These are phyloP conservation scores for Gautieria morchelliformis DNA, from an alignment of 768 basidiomycete genomes.

Conservation along the genomic window DNA sequence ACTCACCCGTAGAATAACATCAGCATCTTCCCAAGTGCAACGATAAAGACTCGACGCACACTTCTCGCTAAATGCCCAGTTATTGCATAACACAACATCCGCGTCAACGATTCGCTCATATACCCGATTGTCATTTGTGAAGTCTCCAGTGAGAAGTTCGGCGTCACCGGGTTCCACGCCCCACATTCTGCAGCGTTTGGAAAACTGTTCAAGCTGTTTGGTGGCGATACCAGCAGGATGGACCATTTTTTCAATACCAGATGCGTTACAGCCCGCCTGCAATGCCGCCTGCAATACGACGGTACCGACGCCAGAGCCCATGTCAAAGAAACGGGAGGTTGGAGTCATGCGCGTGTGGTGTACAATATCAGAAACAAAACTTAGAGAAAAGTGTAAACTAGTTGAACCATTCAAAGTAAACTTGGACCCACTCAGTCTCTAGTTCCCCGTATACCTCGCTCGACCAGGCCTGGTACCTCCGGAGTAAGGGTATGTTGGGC, in stretches of 20 bases:
- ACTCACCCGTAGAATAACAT: neutral
- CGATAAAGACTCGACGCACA: conserved; percentile 40
- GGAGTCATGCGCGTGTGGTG: conserved; percentile 44
- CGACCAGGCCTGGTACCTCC: conserved; percentile 74
- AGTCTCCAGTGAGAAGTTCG: conserved; percentile 78
- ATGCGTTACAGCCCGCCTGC: conserved; percentile 68
- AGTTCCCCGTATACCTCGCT: conserved; percentile 87
- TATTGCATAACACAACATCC: conserved; percentile 87
- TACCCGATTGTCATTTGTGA: conserved; percentile 60
- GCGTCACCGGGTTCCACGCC: conserved; percentile 68
- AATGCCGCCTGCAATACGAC: conserved; percentile 74
- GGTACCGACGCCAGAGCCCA: conserved; percentile 83
- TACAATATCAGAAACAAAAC: conserved; percentile 53
- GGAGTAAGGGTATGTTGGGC: conserved; percentile 73
- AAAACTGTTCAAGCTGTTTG: conserved; percentile 65
- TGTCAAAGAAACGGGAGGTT: conserved; percentile 66
- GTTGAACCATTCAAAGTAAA: conserved; percentile 4
- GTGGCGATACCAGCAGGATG: conserved; percentile 75
- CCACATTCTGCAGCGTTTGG: conserved; percentile 83
- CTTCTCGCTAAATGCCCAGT: conserved; percentile 71
- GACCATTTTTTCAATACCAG: conserved; percentile 72
- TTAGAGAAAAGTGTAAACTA: conserved; percentile 15
- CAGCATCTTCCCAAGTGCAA: neutral
- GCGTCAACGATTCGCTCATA: conserved; percentile 66
- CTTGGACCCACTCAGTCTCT: conserved; percentile 47